Evolutionary conservation across 1,284 basidiomycete genomes (phyloP).

Genomic region (Cerioporus squamosus): DNA sequence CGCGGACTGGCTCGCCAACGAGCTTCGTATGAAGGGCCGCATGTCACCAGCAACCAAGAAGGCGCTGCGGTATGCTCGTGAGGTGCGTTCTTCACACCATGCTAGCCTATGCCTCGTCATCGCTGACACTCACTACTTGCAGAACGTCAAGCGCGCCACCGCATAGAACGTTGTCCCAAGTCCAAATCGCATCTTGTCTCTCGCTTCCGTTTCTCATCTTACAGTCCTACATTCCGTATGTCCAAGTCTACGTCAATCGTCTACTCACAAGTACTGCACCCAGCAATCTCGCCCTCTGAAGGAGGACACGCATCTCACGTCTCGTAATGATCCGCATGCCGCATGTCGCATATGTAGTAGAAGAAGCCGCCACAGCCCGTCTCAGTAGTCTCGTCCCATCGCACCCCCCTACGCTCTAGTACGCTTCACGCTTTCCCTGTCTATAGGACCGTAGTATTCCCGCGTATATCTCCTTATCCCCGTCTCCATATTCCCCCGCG

Average conservation of each 20-base stretch:
- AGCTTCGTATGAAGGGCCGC: constrained; percentile 75
- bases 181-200: background rate
- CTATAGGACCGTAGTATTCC: constrained; percentile 23
- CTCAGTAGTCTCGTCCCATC: constrained; percentile 2
- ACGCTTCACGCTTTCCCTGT: constrained; percentile 11
- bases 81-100: constrained; percentile 51
- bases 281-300: constrained; percentile 27
- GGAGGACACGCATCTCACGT: constrained; percentile 27
- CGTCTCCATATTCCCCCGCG: background rate
- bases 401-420: too few relatives aligned
- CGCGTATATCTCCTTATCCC: constrained; percentile 7
- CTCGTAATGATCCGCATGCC: constrained; percentile 21
- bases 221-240: constrained; percentile 16
- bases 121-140: constrained; percentile 7
- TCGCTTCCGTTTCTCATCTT: constrained; percentile 9
- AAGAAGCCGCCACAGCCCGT: constrained; percentile 26
- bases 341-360: constrained; percentile 29
- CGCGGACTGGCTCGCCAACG: constrained; percentile 80
- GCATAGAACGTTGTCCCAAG: constrained; percentile 17
- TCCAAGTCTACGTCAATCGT: constrained; percentile 11
- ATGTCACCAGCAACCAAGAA: constrained; percentile 75
- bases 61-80: constrained; percentile 82
- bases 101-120: background rate
- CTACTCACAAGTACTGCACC: constrained; percentile 25
- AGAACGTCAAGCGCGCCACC: constrained; percentile 36